Percentiles rank a stretch among this genome's conserved stretches.
These are phyloP conservation scores for Mortierella hygrophila DNA, from an alignment of 192 early-diverging fungal species.

Conservation along the genomic window DNA sequence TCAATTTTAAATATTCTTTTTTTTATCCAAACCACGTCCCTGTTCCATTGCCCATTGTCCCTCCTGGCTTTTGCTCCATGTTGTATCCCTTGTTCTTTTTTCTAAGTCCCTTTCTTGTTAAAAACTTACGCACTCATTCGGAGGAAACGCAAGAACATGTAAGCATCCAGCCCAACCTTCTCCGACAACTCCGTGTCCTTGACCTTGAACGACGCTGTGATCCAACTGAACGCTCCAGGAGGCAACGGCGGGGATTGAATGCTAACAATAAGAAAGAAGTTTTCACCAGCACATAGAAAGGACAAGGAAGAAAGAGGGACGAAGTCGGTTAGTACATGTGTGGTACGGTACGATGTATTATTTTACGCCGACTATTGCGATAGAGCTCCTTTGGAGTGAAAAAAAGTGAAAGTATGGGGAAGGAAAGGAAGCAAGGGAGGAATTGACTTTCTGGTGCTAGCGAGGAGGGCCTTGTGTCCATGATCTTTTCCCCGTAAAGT, in stretches of 20 bases:
- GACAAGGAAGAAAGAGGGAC: not conserved
- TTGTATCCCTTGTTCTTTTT: not conserved
- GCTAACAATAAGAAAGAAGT: slow-evolving; percentile 27
- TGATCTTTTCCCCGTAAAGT: not conserved
- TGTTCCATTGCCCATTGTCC: not conserved
- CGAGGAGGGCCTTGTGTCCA: not conserved
- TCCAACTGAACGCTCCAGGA: slow-evolving; percentile 69
- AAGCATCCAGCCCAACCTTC: slow-evolving; percentile 79
- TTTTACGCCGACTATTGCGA: not conserved
- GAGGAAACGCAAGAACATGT: slow-evolving; percentile 82
- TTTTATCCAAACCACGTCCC: not conserved
- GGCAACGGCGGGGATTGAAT: slow-evolving; percentile 67
- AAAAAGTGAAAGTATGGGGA: not conserved
- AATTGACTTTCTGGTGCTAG: not conserved
- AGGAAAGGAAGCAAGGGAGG: not conserved
- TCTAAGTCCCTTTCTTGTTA: not conserved
- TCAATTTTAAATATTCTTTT: not conserved
- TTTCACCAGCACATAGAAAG: too few species aligned
- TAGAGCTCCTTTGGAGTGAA: not conserved
- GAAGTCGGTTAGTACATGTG: not conserved
- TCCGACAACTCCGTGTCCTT: slow-evolving; percentile 67
- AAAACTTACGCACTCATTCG: slow-evolving; percentile 63
- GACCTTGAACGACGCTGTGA: slow-evolving; percentile 65
- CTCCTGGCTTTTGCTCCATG: not conserved
- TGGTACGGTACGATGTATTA: too few species aligned